Conservation (phyloP, 257 asterid genomes). For the Echium plantagineum region DNA sequence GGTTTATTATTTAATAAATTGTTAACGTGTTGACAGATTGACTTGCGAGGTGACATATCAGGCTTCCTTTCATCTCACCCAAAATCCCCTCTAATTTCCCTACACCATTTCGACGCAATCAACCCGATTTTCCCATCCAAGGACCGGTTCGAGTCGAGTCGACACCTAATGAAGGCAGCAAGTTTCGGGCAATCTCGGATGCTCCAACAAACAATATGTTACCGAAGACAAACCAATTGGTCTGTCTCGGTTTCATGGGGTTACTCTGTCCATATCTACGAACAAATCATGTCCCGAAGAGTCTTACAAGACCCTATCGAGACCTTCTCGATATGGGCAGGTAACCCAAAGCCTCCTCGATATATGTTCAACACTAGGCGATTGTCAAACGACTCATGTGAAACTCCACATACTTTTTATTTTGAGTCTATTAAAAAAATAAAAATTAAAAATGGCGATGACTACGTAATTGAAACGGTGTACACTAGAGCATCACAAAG, state of each 20-base stretch:
- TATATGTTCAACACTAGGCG: conserved; percentile 36
- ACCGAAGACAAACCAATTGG: conserved; percentile 29
- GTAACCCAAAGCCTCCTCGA: conserved; percentile 9
- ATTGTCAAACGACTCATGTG: conserved; percentile 31
- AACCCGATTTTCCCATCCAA: conserved; percentile 39
- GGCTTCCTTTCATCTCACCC: conserved; percentile 52
- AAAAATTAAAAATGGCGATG: neutral
- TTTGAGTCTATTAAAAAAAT: conserved; percentile 14
- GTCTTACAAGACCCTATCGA: conserved; percentile 36
- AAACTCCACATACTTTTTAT: conserved; percentile 47
- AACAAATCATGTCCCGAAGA: conserved; percentile 38
- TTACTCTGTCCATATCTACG: conserved; percentile 43
- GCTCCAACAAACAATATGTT: conserved; percentile 48
- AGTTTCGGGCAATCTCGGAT: conserved; percentile 35
- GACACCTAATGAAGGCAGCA: conserved; percentile 47
- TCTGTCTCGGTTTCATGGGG: conserved; percentile 59
- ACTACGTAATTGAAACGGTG: conserved; percentile 13
- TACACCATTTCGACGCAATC: conserved; percentile 47
- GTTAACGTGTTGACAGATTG: conserved; percentile 23
- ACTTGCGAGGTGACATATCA: conserved; percentile 41
- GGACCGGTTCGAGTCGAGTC: conserved; percentile 33
- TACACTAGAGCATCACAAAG: conserved; percentile 18
- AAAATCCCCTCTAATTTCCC: conserved; percentile 27
- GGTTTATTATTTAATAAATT: neutral
- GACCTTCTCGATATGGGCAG: conserved; percentile 37